A percentile compares a stretch with the other conserved stretches of the same genome.
Evolutionary conservation across 345 rosid genomes (phyloP).

Genomic region (Zanthoxylum bungeanum): DNA sequence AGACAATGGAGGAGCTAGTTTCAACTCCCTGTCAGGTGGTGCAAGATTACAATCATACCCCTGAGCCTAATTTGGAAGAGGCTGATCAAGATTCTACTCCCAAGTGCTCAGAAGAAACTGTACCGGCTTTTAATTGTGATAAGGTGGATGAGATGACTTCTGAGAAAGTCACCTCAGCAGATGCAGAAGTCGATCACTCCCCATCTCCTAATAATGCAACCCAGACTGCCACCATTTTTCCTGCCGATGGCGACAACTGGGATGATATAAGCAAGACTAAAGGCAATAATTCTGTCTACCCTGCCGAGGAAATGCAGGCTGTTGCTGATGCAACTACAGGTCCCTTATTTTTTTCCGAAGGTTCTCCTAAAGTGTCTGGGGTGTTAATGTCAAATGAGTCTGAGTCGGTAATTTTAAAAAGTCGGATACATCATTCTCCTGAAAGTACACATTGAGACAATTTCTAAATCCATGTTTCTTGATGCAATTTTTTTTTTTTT

Average conservation of each 20-base stretch:
- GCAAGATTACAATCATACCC: slow-evolving; percentile 1
- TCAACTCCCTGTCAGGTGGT: slow-evolving; percentile 18
- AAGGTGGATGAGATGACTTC: slow-evolving; percentile 28
- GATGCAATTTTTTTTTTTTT: slow-evolving; percentile 33
- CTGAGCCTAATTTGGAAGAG: slow-evolving; percentile 10
- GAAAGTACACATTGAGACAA: slow-evolving; percentile 95
- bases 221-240: neutral
- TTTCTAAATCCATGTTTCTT: slow-evolving; percentile 42
- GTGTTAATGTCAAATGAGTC: slow-evolving; percentile 63
- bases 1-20: slow-evolving; percentile 17
- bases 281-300: slow-evolving; percentile 5
- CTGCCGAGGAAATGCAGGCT: slow-evolving; percentile 23
- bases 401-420: slow-evolving; percentile 64
- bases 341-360: slow-evolving; percentile 41
- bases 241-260: slow-evolving; percentile 11
- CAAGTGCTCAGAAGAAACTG: slow-evolving; percentile 23
- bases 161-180: slow-evolving; percentile 17
- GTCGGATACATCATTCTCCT: slow-evolving; percentile 98
- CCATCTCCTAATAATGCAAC: slow-evolving; percentile 9
- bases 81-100: slow-evolving; percentile 11
- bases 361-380: slow-evolving; percentile 35
- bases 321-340: slow-evolving; percentile 28
- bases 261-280: slow-evolving; percentile 11
- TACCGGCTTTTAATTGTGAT: slow-evolving; percentile 8
- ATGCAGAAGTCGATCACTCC: slow-evolving; percentile 7